Base-by-base conservation (phyloP, 371 early-diverging fungal species). In the Syncephalastrum contaminatum region DNA sequence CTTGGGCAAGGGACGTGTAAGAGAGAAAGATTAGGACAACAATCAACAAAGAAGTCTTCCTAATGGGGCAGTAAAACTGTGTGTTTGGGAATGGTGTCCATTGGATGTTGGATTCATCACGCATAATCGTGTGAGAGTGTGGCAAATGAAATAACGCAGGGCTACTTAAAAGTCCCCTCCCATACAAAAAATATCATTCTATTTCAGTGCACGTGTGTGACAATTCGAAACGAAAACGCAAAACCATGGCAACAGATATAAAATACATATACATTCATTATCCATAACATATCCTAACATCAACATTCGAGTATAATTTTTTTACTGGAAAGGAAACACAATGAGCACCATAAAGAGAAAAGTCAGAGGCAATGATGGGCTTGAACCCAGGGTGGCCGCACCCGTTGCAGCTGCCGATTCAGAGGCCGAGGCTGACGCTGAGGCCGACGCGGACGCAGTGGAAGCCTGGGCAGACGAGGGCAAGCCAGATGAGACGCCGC, bases 101-200 rank as follows among this genome's bases (percentile, higher is more conserved):
- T 6, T 44, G 22, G 20, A 20, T 47, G 20, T 14, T 47, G 47
- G 22, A 3, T 22, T 47, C 47, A 47, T 19, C 14, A 25, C 47
- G 47, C 47, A 47, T 47, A 18, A 47, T 47, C 20, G 47, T 22
- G 21, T 2, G 47, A 25, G 14, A 19, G 12, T 25, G 21, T 43
- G 22, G 24, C 24, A 24, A 13, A 15, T 15, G 20, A 52, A 36
- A 25, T 41, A 7, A 18, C 13, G 7, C 13, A 19, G 15, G 1
- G 56, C 30, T n/a, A n/a, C n/a, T n/a, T n/a, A n/a, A n/a, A n/a
- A n/a, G n/a, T n/a, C 48, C 36, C 48, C 41, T 24, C 56, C 48
- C 36, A 27, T 45, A 54, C n/a, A 30, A 54, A 25, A 54, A 15
- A 19, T 52, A 52, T 20, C 4, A 40, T 14, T 5, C 13, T 30